Evolutionary conservation across 2,329 filamentous ascomycete species (phyloP), one percentile per base, ranked within the genome.

Genomic region (Penicillium aurantiogriseum): DNA sequence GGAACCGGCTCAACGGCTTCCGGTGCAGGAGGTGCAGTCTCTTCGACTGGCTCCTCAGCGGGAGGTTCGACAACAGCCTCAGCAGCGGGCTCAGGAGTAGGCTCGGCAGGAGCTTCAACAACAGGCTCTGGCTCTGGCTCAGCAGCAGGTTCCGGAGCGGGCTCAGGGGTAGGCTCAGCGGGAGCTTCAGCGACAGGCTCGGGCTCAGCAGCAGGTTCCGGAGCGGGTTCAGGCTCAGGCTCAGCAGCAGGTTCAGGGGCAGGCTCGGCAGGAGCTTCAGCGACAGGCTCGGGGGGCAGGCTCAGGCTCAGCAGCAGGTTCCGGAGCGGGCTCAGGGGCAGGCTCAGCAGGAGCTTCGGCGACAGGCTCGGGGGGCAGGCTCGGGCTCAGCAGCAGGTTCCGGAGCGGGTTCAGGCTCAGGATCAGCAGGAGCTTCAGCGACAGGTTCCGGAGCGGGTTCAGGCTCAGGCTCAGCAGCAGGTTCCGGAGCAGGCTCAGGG

Each of bases 31-130:
- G 35, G 19, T n/a, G 33, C 23, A 27, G 54, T 4, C 23, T 66
- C 65, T 38, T 63, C 59, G 4, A 48, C 43, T 19, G 63, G 55
- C 17, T 63, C 56, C 13, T 63, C 60, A 21, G 54, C 58, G 17
- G 54, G 33, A 23, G 62, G 60, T 13, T 63, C 58, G 15, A 49
- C 46, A 11, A 43, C 15, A 21, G 63, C 51, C 25, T 69, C 63
- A 17, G 61, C 56, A 23, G 49, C 48, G 5, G 63, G 47, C 39
- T 66, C 60, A 7, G 33, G 33, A 1, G 6, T 4, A 25, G 40
- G 13, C 19, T 66, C 63, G 11, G 57, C 54, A 45, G 59, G 23
- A 27, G 27, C n/a, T 48, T 59, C 48, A 33, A 33, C 25, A 4
- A 38, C 19, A 11, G 45, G 19, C 21, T 57, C 54, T 10, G 50